Evolutionary conservation across 257 asterid species (phyloP), one percentile per base, ranked within the genome.

Genomic region (Cynanchum wilfordii): DNA sequence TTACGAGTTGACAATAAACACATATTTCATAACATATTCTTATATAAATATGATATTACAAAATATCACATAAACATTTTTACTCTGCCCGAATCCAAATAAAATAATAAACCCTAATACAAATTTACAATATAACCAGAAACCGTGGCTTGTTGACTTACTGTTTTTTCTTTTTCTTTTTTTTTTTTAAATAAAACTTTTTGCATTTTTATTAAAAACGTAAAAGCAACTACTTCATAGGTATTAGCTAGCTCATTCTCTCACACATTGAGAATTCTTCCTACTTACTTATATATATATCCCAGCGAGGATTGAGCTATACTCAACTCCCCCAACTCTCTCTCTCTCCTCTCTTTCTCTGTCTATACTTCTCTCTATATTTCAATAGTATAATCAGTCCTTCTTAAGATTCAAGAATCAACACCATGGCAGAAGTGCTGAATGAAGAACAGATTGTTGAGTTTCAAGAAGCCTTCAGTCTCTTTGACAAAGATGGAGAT

Each of bases 401-500:
- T 1, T 30, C 38, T 3, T 33, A 33, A 33, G 3, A 33, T 33
- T 12, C 5, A 6, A 17, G 10, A 24, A 45, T 5, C 54, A 64
- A 16, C 7, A 50, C 50, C 50, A 82, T 82, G 86, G 85, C 73
- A 68, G 86, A 80, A 44, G 17, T 62, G 15, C 73, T 80, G 47
- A 84, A 80, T 44, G 74, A 80, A 70, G 88, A 84, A 44, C 88
- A 82, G 64, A 73, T 82, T 82, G 77, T 70, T 64, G 89, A 84
- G 79, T 80, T 84, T 64, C 75, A 82, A 52, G 89, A 85, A 73
- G 86, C 89, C 59, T 85, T 85, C 65, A 80, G 82, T 72, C 85
- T 85, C 36, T 85, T 85, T 72, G 89, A 85, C 76, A 85, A 80
- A 66, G 83, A 85, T 73, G 89, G 89, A 73, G 89, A 85, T 75